Base-by-base conservation (phyloP, 345 rosid genomes). In the Populus simonii region DNA sequence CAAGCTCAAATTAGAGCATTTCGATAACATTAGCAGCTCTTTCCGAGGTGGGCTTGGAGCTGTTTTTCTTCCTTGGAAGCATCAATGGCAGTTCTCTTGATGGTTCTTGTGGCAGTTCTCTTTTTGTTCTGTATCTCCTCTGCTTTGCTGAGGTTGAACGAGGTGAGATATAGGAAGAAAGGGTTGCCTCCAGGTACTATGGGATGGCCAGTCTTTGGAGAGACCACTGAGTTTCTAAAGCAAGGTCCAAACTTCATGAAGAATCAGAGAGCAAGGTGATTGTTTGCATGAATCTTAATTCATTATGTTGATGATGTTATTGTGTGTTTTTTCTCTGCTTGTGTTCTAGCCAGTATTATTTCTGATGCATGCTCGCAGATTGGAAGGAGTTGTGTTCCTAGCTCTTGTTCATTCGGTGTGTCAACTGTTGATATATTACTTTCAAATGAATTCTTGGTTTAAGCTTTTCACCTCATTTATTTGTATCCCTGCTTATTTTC, bases 131-230 rank as follows among this genome's bases (percentile, higher is more conserved):
- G 85, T 23, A 29, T 87, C 70, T 89, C 88, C 84, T 85, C 89
- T 67, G 94, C 85, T 78, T 72, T 92, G 80, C 78, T 91, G 74
- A 89, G 85, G 82, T 90, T 96, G 97, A 91, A 92, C 83, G 90
- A 90, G 81, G 72, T 90, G 77, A 85, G 85, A 33, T 92, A 87
- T 82, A 80, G 80, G 68, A 88, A 83, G 80, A 87, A 87, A 72
- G 87, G 90, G 9, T 81, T 94, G 86, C 98, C 98, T 51, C 93
- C 91, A 2, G 98, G 98, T 29, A 88, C 91, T n/a, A 91, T 92
- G 98, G 98, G 98, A 1, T 94, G 96, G 97, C 98, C 97, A 15
- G 59, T 92, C 78, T 87, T 91, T 73, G 98, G 97, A 4, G 92
- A 94, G 85, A 94, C 97, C 22, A 86, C 91, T 2, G 92, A 92